Conservation (phyloP, 2,329 filamentous ascomycete species). For the Periconia digitata region DNA sequence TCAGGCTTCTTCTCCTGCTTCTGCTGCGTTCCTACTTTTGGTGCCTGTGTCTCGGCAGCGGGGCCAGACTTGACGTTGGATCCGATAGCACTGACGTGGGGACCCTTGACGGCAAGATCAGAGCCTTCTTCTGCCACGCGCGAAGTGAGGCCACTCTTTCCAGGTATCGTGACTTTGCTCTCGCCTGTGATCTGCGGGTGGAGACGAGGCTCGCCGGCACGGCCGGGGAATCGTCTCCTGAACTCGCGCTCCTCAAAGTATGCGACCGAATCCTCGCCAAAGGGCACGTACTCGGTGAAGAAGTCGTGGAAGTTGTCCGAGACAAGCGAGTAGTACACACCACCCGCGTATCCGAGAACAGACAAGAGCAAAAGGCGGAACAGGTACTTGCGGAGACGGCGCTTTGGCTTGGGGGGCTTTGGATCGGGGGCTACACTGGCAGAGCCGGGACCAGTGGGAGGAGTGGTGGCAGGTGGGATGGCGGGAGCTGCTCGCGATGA, state of each 20-base stretch:
- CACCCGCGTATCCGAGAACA: conserved; percentile 78
- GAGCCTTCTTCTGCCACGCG: conserved; percentile 65
- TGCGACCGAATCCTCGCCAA: conserved; percentile 88
- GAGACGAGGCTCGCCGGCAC: conserved; percentile 43
- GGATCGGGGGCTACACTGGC: conserved; percentile 46
- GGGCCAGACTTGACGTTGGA: conserved; percentile 47
- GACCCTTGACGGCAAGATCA: conserved; percentile 49
- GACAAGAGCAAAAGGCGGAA: conserved; percentile 76
- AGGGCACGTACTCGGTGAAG: conserved; percentile 96
- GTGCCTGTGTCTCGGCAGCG: conserved; percentile 13
- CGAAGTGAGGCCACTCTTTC: conserved; percentile 83
- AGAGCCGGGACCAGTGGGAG: conserved; percentile 46
- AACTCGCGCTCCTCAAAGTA: conserved; percentile 97
- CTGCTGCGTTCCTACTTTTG: conserved; percentile 25
- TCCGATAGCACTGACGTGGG: conserved; percentile 63
- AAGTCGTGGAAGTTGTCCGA: conserved; percentile 99
- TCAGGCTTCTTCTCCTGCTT: conserved; percentile 36
- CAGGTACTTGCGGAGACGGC: conserved; percentile 71
- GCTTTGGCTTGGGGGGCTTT: conserved; percentile 59
- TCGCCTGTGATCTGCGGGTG: conserved; percentile 57
- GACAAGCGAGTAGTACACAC: conserved; percentile 88
- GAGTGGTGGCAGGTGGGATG: conserved; percentile 35
- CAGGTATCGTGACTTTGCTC: conserved; percentile 77
- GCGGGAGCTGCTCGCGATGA: conserved; percentile 39
- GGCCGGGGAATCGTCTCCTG: conserved; percentile 72